Evolutionary conservation across 1,284 basidiomycete genomes (phyloP), one percentile per base, ranked within the genome.

Genomic region (Ceratobasidium sp.): DNA sequence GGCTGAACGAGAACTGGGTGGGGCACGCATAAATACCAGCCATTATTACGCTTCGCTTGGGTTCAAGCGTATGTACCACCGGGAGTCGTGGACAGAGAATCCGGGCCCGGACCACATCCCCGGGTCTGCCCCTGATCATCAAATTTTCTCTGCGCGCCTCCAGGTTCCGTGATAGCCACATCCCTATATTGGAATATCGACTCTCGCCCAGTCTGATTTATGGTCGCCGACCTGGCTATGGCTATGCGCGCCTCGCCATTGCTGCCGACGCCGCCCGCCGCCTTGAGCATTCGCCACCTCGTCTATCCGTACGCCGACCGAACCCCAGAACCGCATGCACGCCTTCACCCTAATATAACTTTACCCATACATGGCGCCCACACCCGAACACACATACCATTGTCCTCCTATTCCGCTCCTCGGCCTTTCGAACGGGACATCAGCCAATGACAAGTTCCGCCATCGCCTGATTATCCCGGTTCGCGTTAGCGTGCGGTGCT

Each of bases 71-170:
- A 33, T 33, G 46, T 48, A n/a, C 59, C 57, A 15, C 59, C 59
- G 59, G 59, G 17, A 38, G 57, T 59, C 57, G 59, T 62, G 59
- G 28, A 42, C 33, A 62, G 59, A 62, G 59, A 62, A 62, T 33
- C 59, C 33, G 59, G 38, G 26, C 17, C 15, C 38, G 59, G 38
- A 20, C 59, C 59, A 42, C 13, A 9, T 13, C 12, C 12, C 38
- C 38, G 59, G 59, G n/a, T 62, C 59, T 48, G 38, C 6, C 59
- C n/a, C 57, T 62, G 59, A 62, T 62, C 59, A 42, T 38, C 33
- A 15, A 40, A 28, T 20, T 62, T n/a, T 13, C 5, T 59, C 13
- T 56, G 54, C 54, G 54, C 23, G 33, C 33, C 33, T 33, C 33
- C 33, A 33, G 33, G 33, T 33, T 33, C 33, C 33, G 33, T 33